These are phyloP conservation scores for Metschnikowia henanensis DNA, from an alignment of 805 yeast genomes.

Conservation along the genomic window DNA sequence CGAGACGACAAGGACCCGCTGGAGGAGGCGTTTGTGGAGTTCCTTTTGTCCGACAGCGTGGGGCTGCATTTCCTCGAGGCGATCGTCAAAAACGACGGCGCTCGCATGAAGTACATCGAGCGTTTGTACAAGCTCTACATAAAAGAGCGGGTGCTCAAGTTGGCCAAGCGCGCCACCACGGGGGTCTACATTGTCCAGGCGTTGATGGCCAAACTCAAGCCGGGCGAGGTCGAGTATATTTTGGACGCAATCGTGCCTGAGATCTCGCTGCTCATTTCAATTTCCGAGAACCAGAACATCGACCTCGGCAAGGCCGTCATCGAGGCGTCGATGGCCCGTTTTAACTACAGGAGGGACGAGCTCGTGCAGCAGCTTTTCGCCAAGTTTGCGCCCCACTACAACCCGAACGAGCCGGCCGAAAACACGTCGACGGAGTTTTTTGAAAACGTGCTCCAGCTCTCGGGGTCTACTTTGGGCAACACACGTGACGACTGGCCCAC, in stretches of 20 bases:
- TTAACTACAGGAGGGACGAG: slow-evolving; percentile 58
- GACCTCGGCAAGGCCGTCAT: slow-evolving; percentile 68
- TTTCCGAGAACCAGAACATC: slow-evolving; percentile 57
- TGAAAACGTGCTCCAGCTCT: slow-evolving; percentile 65
- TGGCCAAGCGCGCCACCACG: slow-evolving; percentile 79
- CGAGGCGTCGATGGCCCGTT: slow-evolving; percentile 60
- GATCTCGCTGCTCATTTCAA: slow-evolving; percentile 52
- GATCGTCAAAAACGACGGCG: slow-evolving; percentile 58
- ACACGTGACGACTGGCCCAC: slow-evolving; percentile 91
- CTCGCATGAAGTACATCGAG: slow-evolving; percentile 64
- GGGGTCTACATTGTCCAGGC: slow-evolving; percentile 81
- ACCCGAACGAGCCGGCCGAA: slow-evolving; percentile 25
- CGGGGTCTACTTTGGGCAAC: slow-evolving; percentile 75
- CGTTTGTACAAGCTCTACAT: slow-evolving; percentile 71
- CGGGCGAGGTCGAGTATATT: slow-evolving; percentile 60
- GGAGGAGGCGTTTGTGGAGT: slow-evolving; percentile 82
- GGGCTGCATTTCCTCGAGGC: slow-evolving; percentile 91
- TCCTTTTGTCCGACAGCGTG: slow-evolving; percentile 80
- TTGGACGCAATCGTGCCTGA: slow-evolving; percentile 67
- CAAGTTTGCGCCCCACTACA: slow-evolving; percentile 43
- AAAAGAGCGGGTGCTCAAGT: slow-evolving; percentile 67
- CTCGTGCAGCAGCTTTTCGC: slow-evolving; percentile 48
- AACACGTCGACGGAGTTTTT: slow-evolving; percentile 50
- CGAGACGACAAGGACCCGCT: slow-evolving; percentile 51
- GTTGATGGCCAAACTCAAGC: slow-evolving; percentile 61